A percentile compares a stretch with the other conserved stretches of the same genome.
These are phyloP conservation scores for Monosporascus sp. DNA, from an alignment of 2,329 filamentous ascomycete species.

Conservation along the genomic window DNA sequence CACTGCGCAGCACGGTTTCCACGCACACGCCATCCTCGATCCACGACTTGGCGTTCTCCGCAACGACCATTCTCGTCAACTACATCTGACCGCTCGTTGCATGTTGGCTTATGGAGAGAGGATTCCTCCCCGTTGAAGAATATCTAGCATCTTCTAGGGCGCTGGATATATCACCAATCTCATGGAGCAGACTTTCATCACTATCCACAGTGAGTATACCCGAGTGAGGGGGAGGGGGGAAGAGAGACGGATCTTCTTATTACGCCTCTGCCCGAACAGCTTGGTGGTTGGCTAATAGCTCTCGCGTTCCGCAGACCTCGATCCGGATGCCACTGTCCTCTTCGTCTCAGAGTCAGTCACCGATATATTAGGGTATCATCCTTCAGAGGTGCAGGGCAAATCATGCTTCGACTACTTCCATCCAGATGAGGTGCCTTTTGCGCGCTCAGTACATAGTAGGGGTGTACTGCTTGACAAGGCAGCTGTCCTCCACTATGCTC, in stretches of 20 bases:
- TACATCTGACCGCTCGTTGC: conserved; percentile 11
- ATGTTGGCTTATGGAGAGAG: conserved; percentile 18
- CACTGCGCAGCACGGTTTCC: conserved; percentile 6
- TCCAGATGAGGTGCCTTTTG: conserved; percentile 72
- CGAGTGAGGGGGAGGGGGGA: conserved; percentile 1
- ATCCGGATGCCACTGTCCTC: conserved; percentile 69
- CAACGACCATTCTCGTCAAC: conserved; percentile 12
- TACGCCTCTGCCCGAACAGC: conserved; percentile 4
- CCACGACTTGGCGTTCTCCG: conserved; percentile 15
- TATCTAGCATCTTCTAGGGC: conserved; percentile 15
- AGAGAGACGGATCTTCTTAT: conserved; percentile 2
- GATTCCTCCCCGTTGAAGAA: conserved; percentile 14
- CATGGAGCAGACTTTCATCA: conserved; percentile 87
- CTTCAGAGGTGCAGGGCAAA: conserved; percentile 67
- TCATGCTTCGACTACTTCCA: conserved; percentile 87
- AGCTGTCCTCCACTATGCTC: conserved; percentile 75
- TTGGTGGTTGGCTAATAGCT: conserved; percentile 12
- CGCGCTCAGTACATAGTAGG: conserved; percentile 65
- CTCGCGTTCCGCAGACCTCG: conserved; percentile 53
- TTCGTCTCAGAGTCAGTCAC: conserved; percentile 80
- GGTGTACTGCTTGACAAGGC: conserved; percentile 78
- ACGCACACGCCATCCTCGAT: conserved; percentile 12
- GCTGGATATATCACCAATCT: conserved; percentile 21
- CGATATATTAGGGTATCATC: conserved; percentile 66
- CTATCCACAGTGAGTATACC: conserved; percentile 69